phyloP scores from a whole-genome alignment of 805 yeast genomes.

The Saccharomycopsis sp. region DNA sequence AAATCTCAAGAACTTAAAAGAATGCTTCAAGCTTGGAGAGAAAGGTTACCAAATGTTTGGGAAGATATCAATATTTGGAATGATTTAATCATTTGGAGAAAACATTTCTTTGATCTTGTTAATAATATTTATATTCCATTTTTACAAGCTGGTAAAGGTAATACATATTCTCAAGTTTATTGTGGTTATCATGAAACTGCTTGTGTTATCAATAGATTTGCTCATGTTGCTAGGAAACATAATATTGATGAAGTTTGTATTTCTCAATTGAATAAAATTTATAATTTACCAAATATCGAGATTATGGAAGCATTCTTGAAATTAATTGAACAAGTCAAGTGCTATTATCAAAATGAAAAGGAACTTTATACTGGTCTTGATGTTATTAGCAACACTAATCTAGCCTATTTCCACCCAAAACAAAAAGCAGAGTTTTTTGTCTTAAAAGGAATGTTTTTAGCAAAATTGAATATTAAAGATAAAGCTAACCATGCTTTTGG shows the following conservation, averaged over 20 bases:
- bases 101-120: slow-evolving; percentile 94
- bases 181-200: slow-evolving; percentile 98
- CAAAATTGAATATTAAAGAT: slow-evolving; percentile 79
- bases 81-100: slow-evolving; percentile 96
- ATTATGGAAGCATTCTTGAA: slow-evolving; percentile 96
- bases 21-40: slow-evolving; percentile 96
- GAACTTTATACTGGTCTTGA: slow-evolving; percentile 93
- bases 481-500: slow-evolving; percentile 98
- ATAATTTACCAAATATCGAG: slow-evolving; percentile 93
- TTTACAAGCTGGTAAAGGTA: slow-evolving; percentile 60
- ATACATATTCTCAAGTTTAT: slow-evolving; percentile 86
- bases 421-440: slow-evolving; percentile 98
- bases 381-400: slow-evolving; percentile 90
- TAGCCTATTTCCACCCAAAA: slow-evolving; percentile 92
- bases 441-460: slow-evolving; percentile 94
- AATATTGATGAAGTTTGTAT: slow-evolving; percentile 95
- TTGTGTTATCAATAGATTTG: slow-evolving; percentile 96
- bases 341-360: slow-evolving; percentile 85
- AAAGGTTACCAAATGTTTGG: slow-evolving; percentile 91
- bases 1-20: slow-evolving; percentile 92
- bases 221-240: slow-evolving; percentile 96
- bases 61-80: slow-evolving; percentile 98
- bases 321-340: slow-evolving; percentile 92
- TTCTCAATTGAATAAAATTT: slow-evolving; percentile 83
- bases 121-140: slow-evolving; percentile 91